Base-by-base conservation (phyloP, 495 filamentous ascomycete species). In the Penicillium cosmopolitanum region DNA sequence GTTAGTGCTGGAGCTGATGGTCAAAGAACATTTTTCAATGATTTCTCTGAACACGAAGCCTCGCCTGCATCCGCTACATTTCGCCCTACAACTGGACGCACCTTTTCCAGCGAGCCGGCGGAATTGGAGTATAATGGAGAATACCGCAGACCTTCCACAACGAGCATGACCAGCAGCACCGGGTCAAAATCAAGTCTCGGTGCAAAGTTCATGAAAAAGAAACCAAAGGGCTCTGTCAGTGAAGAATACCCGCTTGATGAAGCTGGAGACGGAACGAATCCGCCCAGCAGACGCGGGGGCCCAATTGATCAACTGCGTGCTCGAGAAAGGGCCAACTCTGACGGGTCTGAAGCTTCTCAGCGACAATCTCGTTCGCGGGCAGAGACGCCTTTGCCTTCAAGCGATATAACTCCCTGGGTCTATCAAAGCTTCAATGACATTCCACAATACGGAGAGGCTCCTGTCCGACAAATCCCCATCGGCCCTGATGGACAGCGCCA, bases 351-450 rank as follows among this genome's bases (percentile, higher is more conserved):
- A 42, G 75, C 80, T n/a, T 91, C 89, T 15, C 89, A 90, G 6
- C 78, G 81, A 25, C 80, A 77, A 42, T 90, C 91, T 5, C 79
- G 92, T 53, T 90, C 93, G 55, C 82, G 89, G 50, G 51, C 68
- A 10, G 59, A 57, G 44, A 94, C 87, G 18, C 91, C 94, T n/a
- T 79, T 91, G 42, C 92, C 93, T 35, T 93, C 93, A 13, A 93
- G 90, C 67, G 95, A 98, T 67, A 91, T 98, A 51, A 93, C 94
- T 21, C 95, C 95, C 12, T 98, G 96, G 85, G 78, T 96, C 46
- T 98, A 93, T 73, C 95, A 98, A 75, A 91, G 95, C 69, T 86
- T 82, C 61, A 86, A 93, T 71, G 92, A 96, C 68, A 89, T 96
- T 56, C 82, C 86, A 19, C 86, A 88, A 54, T 91, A 88, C 69